phyloP scores from a whole-genome alignment of 768 basidiomycete genomes.

The Erythrobasidium yunnanense region DNA sequence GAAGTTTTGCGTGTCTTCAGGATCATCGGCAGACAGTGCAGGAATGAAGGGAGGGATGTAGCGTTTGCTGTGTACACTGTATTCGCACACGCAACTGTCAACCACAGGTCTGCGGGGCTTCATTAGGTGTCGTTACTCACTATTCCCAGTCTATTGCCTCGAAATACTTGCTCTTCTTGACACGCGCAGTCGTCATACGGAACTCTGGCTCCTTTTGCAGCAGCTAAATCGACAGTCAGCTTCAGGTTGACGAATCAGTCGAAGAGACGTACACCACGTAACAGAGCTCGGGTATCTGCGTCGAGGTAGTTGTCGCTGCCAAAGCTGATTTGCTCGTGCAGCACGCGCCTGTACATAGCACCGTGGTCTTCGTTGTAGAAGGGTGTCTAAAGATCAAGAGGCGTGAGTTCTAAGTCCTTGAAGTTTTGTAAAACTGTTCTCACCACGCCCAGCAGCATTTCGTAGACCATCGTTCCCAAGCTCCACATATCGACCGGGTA shows the following conservation, averaged over 20 bases:
- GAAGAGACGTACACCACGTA: constrained; percentile 64
- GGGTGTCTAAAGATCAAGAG: constrained; percentile 54
- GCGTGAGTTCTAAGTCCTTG: neutral
- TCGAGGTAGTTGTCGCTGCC: constrained; percentile 68
- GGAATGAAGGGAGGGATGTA: constrained; percentile 70
- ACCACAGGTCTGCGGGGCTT: constrained; percentile 23
- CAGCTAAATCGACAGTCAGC: constrained; percentile 48
- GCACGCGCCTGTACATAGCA: constrained; percentile 85
- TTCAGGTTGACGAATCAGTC: neutral
- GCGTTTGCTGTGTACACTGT: constrained; percentile 70
- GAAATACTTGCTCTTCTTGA: constrained; percentile 91
- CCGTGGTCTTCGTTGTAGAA: constrained; percentile 87
- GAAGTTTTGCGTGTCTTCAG: constrained; percentile 93
- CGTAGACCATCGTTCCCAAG: constrained; percentile 92
- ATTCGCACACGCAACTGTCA: constrained; percentile 42
- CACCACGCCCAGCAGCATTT: constrained; percentile 92
- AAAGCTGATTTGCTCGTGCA: constrained; percentile 80
- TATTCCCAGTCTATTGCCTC: constrained; percentile 60
- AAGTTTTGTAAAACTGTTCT: constrained; percentile 39
- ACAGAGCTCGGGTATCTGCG: constrained; percentile 84
- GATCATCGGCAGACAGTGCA: constrained; percentile 78
- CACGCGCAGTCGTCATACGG: constrained; percentile 80
- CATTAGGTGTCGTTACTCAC: constrained; percentile 39
- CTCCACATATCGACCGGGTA: constrained; percentile 99
- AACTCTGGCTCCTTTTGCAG: constrained; percentile 85